Percentiles rank a stretch among this genome's conserved stretches.
These are phyloP conservation scores for Vickermania spadyakhi DNA, from an alignment of 208 protist genomes.

Conservation along the genomic window DNA sequence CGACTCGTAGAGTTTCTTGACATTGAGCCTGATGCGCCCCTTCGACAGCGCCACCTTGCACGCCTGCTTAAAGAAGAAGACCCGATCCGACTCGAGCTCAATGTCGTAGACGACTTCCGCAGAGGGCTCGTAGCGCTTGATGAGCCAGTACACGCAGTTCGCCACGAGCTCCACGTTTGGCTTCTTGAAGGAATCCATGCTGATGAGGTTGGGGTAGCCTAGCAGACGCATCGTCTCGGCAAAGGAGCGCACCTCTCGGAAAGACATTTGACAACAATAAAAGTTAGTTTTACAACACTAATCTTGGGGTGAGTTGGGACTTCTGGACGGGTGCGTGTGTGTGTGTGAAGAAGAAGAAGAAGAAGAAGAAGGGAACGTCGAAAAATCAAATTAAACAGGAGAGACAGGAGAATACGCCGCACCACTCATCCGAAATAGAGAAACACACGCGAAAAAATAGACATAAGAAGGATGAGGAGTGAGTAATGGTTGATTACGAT, in stretches of 20 bases:
- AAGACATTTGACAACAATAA: constrained; percentile 71
- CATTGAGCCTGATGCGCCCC: constrained; percentile 90
- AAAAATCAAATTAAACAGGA: too few relatives aligned
- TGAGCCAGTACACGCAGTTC: constrained; percentile 90
- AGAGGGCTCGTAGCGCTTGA: constrained; percentile 89
- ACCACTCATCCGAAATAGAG: too few relatives aligned
- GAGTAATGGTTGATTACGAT: too few relatives aligned
- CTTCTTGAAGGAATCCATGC: constrained; percentile 94
- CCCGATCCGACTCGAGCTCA: constrained; percentile 82
- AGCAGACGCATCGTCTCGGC: constrained; percentile 93
- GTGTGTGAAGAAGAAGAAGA: too few relatives aligned
- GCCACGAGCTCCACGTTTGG: constrained; percentile 95
- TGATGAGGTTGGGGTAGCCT: constrained; percentile 93
- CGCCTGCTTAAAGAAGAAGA: constrained; percentile 91
- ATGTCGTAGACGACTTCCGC: constrained; percentile 88
- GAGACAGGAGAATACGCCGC: too few relatives aligned
- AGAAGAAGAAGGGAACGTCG: too few relatives aligned
- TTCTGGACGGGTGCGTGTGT: too few relatives aligned
- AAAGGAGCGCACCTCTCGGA: constrained; percentile 91
- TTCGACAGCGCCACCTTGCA: constrained; percentile 78
- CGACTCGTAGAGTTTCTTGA: constrained; percentile 92
- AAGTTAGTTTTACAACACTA: too few relatives aligned
- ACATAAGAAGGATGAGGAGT: too few relatives aligned
- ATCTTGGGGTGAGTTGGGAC: too few relatives aligned
- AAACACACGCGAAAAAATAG: too few relatives aligned